Conservation (phyloP, 805 yeast species). For the Torulaspora quercuum region DNA sequence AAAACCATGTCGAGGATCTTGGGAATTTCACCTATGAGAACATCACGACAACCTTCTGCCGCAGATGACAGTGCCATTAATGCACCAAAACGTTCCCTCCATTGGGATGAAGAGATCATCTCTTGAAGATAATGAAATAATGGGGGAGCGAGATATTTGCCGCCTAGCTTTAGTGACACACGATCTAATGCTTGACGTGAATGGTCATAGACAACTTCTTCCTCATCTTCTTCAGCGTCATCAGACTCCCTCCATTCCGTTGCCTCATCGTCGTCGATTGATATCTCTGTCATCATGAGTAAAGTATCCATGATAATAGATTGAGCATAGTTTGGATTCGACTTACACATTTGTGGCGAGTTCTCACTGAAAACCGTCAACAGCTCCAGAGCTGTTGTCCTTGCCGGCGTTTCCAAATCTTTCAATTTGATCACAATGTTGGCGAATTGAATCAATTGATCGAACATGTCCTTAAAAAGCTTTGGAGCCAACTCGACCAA, state of each 20-base stretch:
- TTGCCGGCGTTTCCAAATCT: slow-evolving; percentile 72
- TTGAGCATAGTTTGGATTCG: slow-evolving; percentile 66
- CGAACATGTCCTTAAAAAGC: slow-evolving; percentile 87
- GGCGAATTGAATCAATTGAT: slow-evolving; percentile 80
- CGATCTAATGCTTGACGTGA: slow-evolving; percentile 95
- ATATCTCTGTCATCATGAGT: slow-evolving; percentile 88
- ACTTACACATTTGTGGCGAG: slow-evolving; percentile 92
- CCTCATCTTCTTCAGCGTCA: slow-evolving; percentile 74
- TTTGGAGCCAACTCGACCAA: slow-evolving; percentile 92
- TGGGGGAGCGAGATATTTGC: slow-evolving; percentile 78
- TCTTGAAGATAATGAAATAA: slow-evolving; percentile 81
- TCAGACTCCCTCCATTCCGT: slow-evolving; percentile 83
- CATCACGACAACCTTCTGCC: slow-evolving; percentile 95
- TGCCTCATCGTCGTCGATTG: slow-evolving; percentile 82
- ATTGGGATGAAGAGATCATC: slow-evolving; percentile 69
- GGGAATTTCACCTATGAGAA: slow-evolving; percentile 75
- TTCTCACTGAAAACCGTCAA: slow-evolving; percentile 88
- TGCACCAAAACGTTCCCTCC: slow-evolving; percentile 97
- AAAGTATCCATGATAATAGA: slow-evolving; percentile 70
- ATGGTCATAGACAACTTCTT: slow-evolving; percentile 81
- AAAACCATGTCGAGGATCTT: slow-evolving; percentile 77
- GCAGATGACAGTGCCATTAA: slow-evolving; percentile 95
- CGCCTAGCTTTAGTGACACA: slow-evolving; percentile 77
- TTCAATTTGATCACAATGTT: slow-evolving; percentile 77
- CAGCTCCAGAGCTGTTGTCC: slow-evolving; percentile 85